phyloP scores from a whole-genome alignment of 208 protist genomes.

The Leishmania braziliensis region DNA sequence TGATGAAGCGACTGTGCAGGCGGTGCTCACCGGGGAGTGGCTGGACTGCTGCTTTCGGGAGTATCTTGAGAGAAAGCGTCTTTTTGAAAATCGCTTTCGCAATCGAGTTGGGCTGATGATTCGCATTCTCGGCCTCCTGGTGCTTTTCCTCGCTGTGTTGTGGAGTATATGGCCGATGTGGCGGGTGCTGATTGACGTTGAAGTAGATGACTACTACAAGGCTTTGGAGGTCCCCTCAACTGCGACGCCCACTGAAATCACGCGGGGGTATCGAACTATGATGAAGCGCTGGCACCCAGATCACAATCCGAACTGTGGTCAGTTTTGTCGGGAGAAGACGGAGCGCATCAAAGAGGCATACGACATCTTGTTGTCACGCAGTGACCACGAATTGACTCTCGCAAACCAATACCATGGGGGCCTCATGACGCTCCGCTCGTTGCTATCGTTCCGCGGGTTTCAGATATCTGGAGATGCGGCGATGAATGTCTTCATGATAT shows the following conservation, averaged over 20 bases:
- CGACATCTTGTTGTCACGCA: constrained; percentile 70
- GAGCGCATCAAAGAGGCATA: constrained; percentile 80
- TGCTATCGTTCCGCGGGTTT: constrained; percentile 82
- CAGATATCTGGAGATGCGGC: constrained; percentile 67
- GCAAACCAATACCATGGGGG: constrained; percentile 69
- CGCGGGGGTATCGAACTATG: constrained; percentile 73
- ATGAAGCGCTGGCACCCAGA: constrained; percentile 86
- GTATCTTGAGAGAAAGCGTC: constrained; percentile 60
- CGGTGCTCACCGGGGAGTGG: constrained; percentile 32
- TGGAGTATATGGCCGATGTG: constrained; percentile 75
- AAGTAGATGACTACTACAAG: constrained; percentile 62
- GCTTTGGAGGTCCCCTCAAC: constrained; percentile 47
- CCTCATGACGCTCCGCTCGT: constrained; percentile 60
- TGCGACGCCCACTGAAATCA: constrained; percentile 58
- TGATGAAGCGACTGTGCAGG: constrained; percentile 9
- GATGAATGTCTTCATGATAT: constrained; percentile 51
- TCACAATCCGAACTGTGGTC: constrained; percentile 71
- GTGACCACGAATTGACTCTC: constrained; percentile 57
- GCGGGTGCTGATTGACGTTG: constrained; percentile 76
- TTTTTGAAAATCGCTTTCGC: constrained; percentile 39
- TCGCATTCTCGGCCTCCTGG: constrained; percentile 26
- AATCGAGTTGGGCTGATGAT: constrained; percentile 27
- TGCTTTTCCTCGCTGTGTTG: constrained; percentile 36
- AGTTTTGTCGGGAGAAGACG: constrained; percentile 58
- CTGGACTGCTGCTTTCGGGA: constrained; percentile 72